Percentiles rank a stretch among this genome's conserved stretches.
Evolutionary conservation across 2,329 filamentous ascomycete species (phyloP).

Genomic region (Waltergamsia citrina): DNA sequence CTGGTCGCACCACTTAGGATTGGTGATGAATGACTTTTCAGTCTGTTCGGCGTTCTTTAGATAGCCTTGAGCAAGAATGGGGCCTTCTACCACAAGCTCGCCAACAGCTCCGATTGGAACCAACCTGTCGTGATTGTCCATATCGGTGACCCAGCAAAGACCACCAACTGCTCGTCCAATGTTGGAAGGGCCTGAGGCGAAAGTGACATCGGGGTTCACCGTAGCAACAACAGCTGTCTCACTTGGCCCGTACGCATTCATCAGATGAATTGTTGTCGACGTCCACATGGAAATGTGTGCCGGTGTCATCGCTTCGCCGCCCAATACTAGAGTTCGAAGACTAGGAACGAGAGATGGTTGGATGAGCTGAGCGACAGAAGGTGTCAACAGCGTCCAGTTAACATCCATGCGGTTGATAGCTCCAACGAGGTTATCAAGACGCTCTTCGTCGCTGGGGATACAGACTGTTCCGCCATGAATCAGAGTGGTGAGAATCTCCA

Average conservation of each 20-base stretch:
- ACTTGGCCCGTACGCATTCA: slow-evolving; percentile 14
- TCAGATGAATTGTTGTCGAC: slow-evolving; percentile 4
- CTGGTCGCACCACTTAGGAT: slow-evolving; percentile 10
- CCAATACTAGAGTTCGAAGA: slow-evolving; percentile 2
- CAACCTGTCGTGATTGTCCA: slow-evolving; percentile 3
- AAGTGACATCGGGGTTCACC: slow-evolving; percentile 1
- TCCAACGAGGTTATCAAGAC: slow-evolving; percentile 3
- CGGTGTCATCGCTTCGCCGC: slow-evolving; percentile 3
- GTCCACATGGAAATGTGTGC: background rate
- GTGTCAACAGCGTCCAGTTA: slow-evolving; percentile 11
- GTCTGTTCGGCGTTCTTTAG: slow-evolving; percentile 12
- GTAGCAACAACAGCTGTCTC: slow-evolving; percentile 7
- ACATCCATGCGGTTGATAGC: slow-evolving; percentile 8
- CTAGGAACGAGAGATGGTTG: background rate
- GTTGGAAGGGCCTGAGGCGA: slow-evolving; percentile 1
- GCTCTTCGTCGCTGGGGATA: slow-evolving; percentile 7
- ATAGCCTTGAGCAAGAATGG: slow-evolving; percentile 14
- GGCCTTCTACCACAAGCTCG: slow-evolving; percentile 17
- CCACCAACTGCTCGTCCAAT: slow-evolving; percentile 3
- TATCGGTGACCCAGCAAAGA: background rate
- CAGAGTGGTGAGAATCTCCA: slow-evolving; percentile 7
- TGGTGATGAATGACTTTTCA: slow-evolving; percentile 23
- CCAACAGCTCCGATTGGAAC: slow-evolving; percentile 12
- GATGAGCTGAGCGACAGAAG: slow-evolving; percentile 3
- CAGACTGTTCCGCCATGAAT: slow-evolving; percentile 6